These are phyloP conservation scores for Striga asiatica DNA, from an alignment of 257 asterid species.

Conservation along the genomic window DNA sequence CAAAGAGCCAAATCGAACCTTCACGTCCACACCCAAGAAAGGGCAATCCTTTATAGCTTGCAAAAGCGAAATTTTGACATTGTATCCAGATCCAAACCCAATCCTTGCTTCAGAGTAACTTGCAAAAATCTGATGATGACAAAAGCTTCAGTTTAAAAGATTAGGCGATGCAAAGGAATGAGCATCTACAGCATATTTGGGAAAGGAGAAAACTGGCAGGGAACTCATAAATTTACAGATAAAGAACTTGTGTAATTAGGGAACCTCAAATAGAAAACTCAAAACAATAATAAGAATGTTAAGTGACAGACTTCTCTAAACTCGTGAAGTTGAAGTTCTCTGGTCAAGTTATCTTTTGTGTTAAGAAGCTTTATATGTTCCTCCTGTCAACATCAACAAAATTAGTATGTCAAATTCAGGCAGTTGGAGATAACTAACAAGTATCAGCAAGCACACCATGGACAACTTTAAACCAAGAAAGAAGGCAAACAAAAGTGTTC, in stretches of 20 bases:
- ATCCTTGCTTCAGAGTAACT: conserved; percentile 52
- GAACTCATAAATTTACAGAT: neutral
- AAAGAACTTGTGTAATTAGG: neutral
- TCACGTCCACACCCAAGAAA: conserved; percentile 54
- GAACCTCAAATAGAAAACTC: neutral
- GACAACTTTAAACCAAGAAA: conserved; percentile 13
- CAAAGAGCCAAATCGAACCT: conserved; percentile 33
- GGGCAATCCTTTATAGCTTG: conserved; percentile 77
- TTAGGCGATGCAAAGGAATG: conserved; percentile 8
- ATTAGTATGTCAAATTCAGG: conserved; percentile 5
- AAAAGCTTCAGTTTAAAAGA: conserved; percentile 14
- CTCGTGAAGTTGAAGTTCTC: conserved; percentile 53
- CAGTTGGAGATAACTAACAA: conserved; percentile 9
- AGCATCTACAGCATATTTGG: conserved; percentile 9
- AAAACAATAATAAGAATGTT: neutral
- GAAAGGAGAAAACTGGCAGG: conserved; percentile 1
- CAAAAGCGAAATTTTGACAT: conserved; percentile 49
- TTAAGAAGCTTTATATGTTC: conserved; percentile 43
- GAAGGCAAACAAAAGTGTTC: conserved; percentile 18
- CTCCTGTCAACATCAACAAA: conserved; percentile 44
- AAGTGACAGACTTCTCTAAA: conserved; percentile 37
- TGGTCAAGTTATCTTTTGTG: conserved; percentile 27
- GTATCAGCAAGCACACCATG: conserved; percentile 4
- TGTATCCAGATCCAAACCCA: conserved; percentile 82
- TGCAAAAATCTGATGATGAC: conserved; percentile 52